These are phyloP conservation scores for Acanthamoeba healyi DNA, from an alignment of 208 protist species.

Conservation along the genomic window DNA sequence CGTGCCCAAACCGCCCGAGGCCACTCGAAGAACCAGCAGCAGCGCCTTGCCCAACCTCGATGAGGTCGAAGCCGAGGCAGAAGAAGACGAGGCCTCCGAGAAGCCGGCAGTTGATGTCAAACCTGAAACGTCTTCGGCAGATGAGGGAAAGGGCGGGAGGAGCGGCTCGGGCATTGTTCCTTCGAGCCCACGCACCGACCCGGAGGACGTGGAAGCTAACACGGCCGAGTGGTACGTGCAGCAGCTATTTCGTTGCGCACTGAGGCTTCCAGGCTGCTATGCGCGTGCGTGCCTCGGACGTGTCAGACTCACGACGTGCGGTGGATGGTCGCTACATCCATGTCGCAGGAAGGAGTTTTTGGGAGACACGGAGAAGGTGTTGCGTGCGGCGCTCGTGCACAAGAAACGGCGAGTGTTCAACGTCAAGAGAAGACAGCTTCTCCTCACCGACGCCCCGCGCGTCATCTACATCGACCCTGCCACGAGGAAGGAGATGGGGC, in stretches of 20 bases:
- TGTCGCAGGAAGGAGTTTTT: slow-evolving; percentile 22
- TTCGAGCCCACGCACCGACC: background rate
- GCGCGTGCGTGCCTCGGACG: no score
- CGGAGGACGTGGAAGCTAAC: slow-evolving; percentile 3
- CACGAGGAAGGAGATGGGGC: slow-evolving; percentile 79
- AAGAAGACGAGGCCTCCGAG: background rate
- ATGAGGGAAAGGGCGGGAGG: background rate
- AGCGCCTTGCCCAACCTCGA: background rate
- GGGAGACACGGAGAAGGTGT: slow-evolving; percentile 47
- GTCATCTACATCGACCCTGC: slow-evolving; percentile 83
- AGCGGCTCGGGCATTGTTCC: background rate
- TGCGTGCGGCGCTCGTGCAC: slow-evolving; percentile 75
- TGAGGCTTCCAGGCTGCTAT: background rate
- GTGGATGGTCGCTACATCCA: background rate
- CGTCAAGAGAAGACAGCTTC: slow-evolving; percentile 82
- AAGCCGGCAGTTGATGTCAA: background rate
- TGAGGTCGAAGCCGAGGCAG: background rate
- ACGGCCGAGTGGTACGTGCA: background rate
- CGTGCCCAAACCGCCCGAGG: slow-evolving; percentile 1
- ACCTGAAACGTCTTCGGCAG: background rate
- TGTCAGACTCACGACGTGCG: no score
- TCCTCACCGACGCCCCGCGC: slow-evolving; percentile 82
- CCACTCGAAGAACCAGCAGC: background rate
- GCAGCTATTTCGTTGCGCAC: background rate
- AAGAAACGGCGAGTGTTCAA: slow-evolving; percentile 78